Percentiles rank a stretch among this genome's conserved stretches.
Evolutionary conservation across 1,284 basidiomycete genomes (phyloP).

Genomic region (Ceratobasidium sp.): DNA sequence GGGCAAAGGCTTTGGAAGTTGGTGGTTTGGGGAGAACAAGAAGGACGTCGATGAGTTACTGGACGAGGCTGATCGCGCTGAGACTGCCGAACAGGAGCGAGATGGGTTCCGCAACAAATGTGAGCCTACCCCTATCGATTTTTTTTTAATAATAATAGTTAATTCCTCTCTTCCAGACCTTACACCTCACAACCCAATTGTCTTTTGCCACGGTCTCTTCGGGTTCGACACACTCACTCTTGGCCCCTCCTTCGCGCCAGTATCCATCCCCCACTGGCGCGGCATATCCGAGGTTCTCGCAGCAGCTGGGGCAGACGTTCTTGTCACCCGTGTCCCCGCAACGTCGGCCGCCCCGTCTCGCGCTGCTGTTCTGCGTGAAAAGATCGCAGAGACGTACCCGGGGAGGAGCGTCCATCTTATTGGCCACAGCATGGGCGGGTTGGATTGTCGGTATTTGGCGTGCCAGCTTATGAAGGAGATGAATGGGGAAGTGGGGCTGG

Average conservation of each 20-base stretch:
- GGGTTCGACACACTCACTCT: slow-evolving; percentile 85
- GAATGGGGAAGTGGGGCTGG: slow-evolving; percentile 1
- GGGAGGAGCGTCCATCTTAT: slow-evolving; percentile 89
- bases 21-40: slow-evolving; percentile 62
- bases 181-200: slow-evolving; percentile 81
- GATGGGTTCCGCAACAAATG: slow-evolving; percentile 74
- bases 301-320: slow-evolving; percentile 86
- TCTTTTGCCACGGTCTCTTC: slow-evolving; percentile 93
- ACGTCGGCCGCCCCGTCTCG: slow-evolving; percentile 87
- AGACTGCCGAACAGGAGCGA: slow-evolving; percentile 64
- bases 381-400: slow-evolving; percentile 81
- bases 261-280: slow-evolving; percentile 93
- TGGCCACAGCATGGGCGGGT: slow-evolving; percentile 93
- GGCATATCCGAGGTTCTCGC: slow-evolving; percentile 93
- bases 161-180: slow-evolving; percentile 61
- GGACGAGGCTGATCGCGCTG: slow-evolving; percentile 67
- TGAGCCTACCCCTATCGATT: slow-evolving; percentile 55
- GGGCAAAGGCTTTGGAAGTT: slow-evolving; percentile 49
- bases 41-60: slow-evolving; percentile 62
- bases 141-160: slow-evolving; percentile 25
- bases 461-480: slow-evolving; percentile 63
- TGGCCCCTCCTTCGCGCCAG: slow-evolving; percentile 71
- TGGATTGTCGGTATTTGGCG: slow-evolving; percentile 91
- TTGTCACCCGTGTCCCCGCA: slow-evolving; percentile 92
- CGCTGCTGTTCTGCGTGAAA: slow-evolving; percentile 85